phyloP scores from a whole-genome alignment of 805 yeast species.

The Nakazawaea holstii region DNA sequence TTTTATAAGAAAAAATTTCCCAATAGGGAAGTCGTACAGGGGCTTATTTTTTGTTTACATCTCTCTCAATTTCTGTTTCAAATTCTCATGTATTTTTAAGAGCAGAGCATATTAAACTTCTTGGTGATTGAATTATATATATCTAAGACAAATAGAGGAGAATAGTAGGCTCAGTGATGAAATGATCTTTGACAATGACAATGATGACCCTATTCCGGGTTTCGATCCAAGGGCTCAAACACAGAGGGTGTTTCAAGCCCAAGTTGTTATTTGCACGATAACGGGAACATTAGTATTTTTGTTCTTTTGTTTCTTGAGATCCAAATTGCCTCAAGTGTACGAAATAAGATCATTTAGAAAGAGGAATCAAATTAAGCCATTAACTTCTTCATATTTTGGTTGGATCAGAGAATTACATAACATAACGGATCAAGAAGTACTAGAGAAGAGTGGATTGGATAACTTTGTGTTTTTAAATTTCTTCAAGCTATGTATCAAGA shows the following conservation, averaged over 20 bases:
- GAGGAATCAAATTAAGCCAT: constrained; percentile 18
- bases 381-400: constrained; percentile 50
- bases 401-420: constrained; percentile 70
- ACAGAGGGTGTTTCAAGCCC: constrained; percentile 55
- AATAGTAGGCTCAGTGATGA: not conserved
- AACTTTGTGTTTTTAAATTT: constrained; percentile 90
- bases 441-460: constrained; percentile 90
- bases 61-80: too few relatives aligned
- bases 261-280: constrained; percentile 41
- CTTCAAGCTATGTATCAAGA: constrained; percentile 80
- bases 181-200: not conserved
- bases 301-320: constrained; percentile 44
- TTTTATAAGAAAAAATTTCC: too few relatives aligned
- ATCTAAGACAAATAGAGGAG: too few relatives aligned
- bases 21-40: too few relatives aligned
- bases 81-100: too few relatives aligned
- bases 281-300: constrained; percentile 42
- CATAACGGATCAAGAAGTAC: constrained; percentile 68
- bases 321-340: constrained; percentile 52
- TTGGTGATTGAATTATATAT: too few relatives aligned
- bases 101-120: too few relatives aligned
- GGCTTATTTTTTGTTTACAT: too few relatives aligned
- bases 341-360: constrained; percentile 49
- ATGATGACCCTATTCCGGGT: constrained; percentile 30
- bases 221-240: constrained; percentile 36